Evolutionary conservation across 345 rosid species (phyloP), one percentile per base, ranked within the genome.

Genomic region (Sonneratia caseolaris): DNA sequence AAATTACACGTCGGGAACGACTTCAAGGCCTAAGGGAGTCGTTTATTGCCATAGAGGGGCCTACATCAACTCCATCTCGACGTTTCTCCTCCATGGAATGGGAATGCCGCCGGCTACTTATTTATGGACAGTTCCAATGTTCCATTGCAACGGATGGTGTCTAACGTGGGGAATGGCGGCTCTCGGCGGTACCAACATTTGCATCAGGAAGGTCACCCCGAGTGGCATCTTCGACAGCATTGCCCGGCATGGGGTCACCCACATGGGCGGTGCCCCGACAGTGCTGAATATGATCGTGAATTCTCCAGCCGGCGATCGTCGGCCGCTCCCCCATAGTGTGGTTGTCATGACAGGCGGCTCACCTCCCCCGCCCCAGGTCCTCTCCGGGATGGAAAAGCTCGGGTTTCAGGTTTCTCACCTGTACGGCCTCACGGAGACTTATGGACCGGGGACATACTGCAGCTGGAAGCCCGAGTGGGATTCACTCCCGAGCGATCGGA

Each of bases 81-180:
- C 95, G 0, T 73, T 81, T 73, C 77, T 86, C 37, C 86, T 89
- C 71, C 88, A 83, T 27, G 86, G 76, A 19, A 85, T 91, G 83
- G 79, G 70, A 0, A 59, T 87, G 0, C 72, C 75, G 84, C 91
- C 93, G 0, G 86, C 87, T 2, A 62, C 3, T 62, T 94, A 89
- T 68, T 70, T 94, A 7, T 94, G 98, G 97, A 88, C 94, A 0
- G 94, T 94, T 15, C 98, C 98, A 0, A 89, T 94, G 95, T 94
- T 94, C 79, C 98, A 91, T 57, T 89, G 96, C 74, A 94, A 91
- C 8, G 97, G 97, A 0, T 91, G 98, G 97, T 89, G 94, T 62
- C 89, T 93, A 3, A 43, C 74, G 14, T 93, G 98, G 98, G 98
- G 96, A 12, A 75, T 93, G 48, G 92, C 97, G 0, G 97, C 97